Evolutionary conservation across 768 basidiomycete genomes (phyloP).

Genomic region (Phylloporus scabripes): DNA sequence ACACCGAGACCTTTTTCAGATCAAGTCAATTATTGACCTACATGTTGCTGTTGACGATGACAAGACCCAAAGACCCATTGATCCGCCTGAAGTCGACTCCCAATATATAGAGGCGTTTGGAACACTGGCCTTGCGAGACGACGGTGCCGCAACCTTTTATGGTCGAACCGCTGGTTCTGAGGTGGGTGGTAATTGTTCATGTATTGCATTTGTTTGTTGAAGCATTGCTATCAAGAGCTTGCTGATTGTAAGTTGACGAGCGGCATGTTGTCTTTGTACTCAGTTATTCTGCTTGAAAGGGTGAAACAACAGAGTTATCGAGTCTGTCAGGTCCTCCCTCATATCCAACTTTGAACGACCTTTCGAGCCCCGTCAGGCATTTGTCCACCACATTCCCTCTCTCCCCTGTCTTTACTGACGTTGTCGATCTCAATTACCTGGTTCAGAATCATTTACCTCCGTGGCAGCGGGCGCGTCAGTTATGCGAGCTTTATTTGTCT

Average conservation of each 20-base stretch:
- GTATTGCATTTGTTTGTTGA: constrained; percentile 8
- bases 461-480: constrained; percentile 50
- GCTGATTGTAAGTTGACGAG: constrained; percentile 42
- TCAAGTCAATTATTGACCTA: constrained; percentile 66
- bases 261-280: not conserved
- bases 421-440: constrained; percentile 43
- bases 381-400: constrained; percentile 47
- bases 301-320: constrained; percentile 15
- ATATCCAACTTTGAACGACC: constrained; percentile 9
- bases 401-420: constrained; percentile 31
- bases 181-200: constrained; percentile 39
- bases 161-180: constrained; percentile 70
- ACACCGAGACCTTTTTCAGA: constrained; percentile 50
- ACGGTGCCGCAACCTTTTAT: constrained; percentile 66
- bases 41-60: constrained; percentile 50
- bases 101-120: constrained; percentile 66
- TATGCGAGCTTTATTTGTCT: constrained; percentile 68
- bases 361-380: constrained; percentile 21
- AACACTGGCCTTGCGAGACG: constrained; percentile 61
- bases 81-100: constrained; percentile 33
- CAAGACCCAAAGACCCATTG: constrained; percentile 24
- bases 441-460: constrained; percentile 50
- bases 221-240: constrained; percentile 38
- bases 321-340: not conserved
- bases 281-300: constrained; percentile 13